Percentiles rank a stretch among this genome's conserved stretches.
These are phyloP conservation scores for Fusarium sp. DNA, from an alignment of 2,329 filamentous ascomycete species.

Conservation along the genomic window DNA sequence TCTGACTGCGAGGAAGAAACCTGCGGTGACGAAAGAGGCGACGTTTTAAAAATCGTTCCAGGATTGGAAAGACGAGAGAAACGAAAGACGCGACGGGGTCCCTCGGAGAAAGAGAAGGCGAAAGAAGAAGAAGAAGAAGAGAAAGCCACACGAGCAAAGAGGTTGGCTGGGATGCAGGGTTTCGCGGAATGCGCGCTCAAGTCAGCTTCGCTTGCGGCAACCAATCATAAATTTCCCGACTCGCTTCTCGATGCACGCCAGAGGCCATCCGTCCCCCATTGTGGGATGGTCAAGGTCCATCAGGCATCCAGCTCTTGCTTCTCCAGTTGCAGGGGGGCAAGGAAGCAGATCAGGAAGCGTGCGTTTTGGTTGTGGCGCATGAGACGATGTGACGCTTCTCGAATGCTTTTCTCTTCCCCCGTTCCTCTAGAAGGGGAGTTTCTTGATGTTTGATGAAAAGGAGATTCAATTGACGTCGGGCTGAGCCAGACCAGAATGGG, in stretches of 20 bases:
- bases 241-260: slow-evolving; percentile 46
- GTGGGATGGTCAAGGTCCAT: slow-evolving; percentile 3
- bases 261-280: slow-evolving; percentile 14
- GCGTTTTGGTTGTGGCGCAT: slow-evolving; percentile 1
- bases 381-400: slow-evolving; percentile 6
- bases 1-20: background rate
- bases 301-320: slow-evolving; percentile 27
- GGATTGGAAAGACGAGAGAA: background rate
- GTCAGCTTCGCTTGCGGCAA: slow-evolving; percentile 42
- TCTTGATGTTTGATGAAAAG: background rate
- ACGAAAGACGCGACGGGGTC: slow-evolving; percentile 8
- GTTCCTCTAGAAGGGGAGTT: background rate
- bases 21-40: background rate
- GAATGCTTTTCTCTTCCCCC: background rate
- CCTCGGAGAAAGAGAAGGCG: background rate
- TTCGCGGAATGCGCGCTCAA: slow-evolving; percentile 38
- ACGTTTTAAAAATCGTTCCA: background rate
- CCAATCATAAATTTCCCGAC: slow-evolving; percentile 47
- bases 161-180: slow-evolving; percentile 12
- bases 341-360: background rate
- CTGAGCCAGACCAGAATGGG: background rate
- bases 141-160: background rate
- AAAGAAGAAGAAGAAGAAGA: background rate
- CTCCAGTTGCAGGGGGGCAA: background rate
- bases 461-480: background rate